Conservation (phyloP, 148 eudicot genomes). For the Hydrangea macrophylla region DNA sequence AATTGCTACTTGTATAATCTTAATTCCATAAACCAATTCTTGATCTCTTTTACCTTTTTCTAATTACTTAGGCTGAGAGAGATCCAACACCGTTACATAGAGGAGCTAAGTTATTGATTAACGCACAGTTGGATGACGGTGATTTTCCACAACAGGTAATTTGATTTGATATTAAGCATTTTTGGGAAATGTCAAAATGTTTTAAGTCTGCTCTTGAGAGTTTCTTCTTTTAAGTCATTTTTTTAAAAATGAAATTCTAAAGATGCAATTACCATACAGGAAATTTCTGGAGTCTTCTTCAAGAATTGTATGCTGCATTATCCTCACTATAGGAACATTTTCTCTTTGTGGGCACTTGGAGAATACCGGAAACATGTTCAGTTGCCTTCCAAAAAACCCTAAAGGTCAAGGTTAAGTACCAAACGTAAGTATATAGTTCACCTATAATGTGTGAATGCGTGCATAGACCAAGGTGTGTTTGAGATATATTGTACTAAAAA, state of each 20-base stretch:
- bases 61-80: conserved; percentile 37
- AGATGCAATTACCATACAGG: too few relatives aligned
- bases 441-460: neutral
- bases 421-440: neutral
- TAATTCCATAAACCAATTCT: neutral
- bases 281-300: too few relatives aligned
- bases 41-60: neutral
- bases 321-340: too few relatives aligned
- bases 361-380: too few relatives aligned
- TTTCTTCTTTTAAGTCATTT: too few relatives aligned
- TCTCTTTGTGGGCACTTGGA: too few relatives aligned
- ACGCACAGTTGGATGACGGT: conserved; percentile 48
- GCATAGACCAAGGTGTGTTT: too few relatives aligned
- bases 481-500: too few relatives aligned
- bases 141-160: conserved; percentile 54
- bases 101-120: conserved; percentile 51
- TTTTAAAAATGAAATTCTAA: too few relatives aligned
- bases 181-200: neutral
- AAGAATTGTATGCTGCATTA: too few relatives aligned
- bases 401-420: too few relatives aligned
- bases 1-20: neutral
- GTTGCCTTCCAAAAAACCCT: too few relatives aligned
- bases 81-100: conserved; percentile 45
- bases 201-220: neutral
- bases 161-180: neutral